These are phyloP conservation scores for Aspergillus phoenicis DNA, from an alignment of 2,329 filamentous ascomycete genomes.

Conservation along the genomic window DNA sequence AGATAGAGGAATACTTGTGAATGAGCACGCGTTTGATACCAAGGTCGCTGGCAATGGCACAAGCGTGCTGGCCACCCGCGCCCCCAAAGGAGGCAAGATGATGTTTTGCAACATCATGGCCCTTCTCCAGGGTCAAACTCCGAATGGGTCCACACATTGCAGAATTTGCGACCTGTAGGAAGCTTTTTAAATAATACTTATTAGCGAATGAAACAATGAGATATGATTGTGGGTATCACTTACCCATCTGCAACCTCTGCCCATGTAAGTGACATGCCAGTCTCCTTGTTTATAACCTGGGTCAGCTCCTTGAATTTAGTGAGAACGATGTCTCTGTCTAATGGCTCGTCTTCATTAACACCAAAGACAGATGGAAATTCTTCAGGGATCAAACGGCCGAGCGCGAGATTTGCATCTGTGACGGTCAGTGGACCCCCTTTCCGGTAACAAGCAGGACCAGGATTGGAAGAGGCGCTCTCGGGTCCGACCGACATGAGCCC, in stretches of 20 bases:
- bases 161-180: constrained; percentile 87
- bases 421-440: constrained; percentile 88
- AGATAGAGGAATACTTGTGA: constrained; percentile 82
- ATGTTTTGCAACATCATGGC: constrained; percentile 84
- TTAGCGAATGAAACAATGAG: not conserved
- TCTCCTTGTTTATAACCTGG: constrained; percentile 69
- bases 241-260: constrained; percentile 70
- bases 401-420: constrained; percentile 85
- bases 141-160: constrained; percentile 78
- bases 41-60: constrained; percentile 80
- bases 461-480: constrained; percentile 84
- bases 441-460: constrained; percentile 85
- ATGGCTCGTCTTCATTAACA: constrained; percentile 69
- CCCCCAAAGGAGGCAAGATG: constrained; percentile 85
- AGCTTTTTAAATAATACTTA: constrained; percentile 60
- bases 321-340: constrained; percentile 74
- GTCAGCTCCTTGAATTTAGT: constrained; percentile 73
- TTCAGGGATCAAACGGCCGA: constrained; percentile 79
- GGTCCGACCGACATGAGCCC: constrained; percentile 88
- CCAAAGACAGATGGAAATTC: constrained; percentile 76
- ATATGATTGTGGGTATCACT: not conserved
- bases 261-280: constrained; percentile 62
- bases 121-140: constrained; percentile 83
- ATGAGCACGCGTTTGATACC: constrained; percentile 81
- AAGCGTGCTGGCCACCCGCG: constrained; percentile 85